These are phyloP conservation scores for Brassica juncea DNA, from an alignment of 345 rosid species.

Conservation along the genomic window DNA sequence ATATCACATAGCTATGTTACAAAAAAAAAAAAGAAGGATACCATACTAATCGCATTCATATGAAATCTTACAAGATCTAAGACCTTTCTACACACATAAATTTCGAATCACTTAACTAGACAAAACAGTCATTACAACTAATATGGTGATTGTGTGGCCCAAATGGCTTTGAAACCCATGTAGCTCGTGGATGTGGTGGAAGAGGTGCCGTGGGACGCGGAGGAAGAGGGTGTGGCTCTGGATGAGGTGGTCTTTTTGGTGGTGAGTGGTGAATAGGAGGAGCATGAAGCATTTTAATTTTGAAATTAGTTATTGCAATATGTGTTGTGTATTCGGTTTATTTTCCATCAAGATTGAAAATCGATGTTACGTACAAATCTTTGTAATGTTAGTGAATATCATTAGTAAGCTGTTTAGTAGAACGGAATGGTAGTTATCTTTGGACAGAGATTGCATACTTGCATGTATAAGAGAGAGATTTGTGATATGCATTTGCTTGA, in stretches of 20 bases:
- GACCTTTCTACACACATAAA: too few relatives aligned
- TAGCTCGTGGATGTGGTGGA: conserved; percentile 31
- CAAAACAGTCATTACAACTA: not conserved
- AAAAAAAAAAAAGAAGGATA: too few relatives aligned
- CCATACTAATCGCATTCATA: too few relatives aligned
- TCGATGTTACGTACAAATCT: conserved; percentile 25
- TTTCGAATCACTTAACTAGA: too few relatives aligned
- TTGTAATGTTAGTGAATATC: conserved; percentile 7
- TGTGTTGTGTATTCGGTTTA: conserved; percentile 17
- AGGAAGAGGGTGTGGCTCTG: conserved; percentile 23
- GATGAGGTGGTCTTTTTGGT: conserved; percentile 30
- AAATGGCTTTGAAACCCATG: not conserved
- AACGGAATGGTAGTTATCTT: conserved; percentile 22
- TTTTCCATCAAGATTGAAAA: conserved; percentile 6
- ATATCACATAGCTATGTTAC: too few relatives aligned
- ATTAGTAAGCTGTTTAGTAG: not conserved
- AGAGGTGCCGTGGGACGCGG: conserved; percentile 18
- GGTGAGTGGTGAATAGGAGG: conserved; percentile 22
- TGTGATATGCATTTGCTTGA: not conserved
- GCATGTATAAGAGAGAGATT: not conserved
- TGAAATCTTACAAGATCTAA: too few relatives aligned
- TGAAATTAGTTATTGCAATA: conserved; percentile 19
- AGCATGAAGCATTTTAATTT: conserved; percentile 17
- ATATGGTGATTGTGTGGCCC: not conserved
- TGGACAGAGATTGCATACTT: not conserved